These are phyloP conservation scores for Brassica balearica DNA, from an alignment of 441 rosid species.

Conservation along the genomic window DNA sequence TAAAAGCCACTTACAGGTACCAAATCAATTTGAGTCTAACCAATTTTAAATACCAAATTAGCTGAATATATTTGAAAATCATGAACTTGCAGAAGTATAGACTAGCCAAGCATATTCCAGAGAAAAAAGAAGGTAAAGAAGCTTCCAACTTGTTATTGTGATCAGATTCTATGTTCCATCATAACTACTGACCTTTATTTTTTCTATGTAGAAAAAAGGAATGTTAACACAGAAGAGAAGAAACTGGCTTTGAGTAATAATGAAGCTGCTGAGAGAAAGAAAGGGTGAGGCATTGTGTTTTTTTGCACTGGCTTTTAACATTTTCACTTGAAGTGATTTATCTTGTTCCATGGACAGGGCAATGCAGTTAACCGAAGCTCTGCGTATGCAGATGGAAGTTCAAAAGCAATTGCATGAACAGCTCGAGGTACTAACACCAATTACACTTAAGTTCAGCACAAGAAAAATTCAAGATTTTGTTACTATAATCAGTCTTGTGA, in stretches of 20 bases:
- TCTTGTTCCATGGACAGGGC: conserved; percentile 48
- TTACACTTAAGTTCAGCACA: neutral
- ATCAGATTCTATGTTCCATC: too few species aligned
- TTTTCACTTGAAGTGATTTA: conserved; percentile 13
- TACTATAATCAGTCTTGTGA: neutral
- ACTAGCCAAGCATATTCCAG: conserved; percentile 78
- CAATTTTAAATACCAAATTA: neutral
- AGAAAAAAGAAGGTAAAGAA: conserved; percentile 78
- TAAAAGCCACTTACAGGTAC: conserved; percentile 94
- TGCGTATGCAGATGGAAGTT: conserved; percentile 92
- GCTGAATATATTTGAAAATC: neutral
- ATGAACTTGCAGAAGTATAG: conserved; percentile 79
- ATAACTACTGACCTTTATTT: conserved; percentile 2
- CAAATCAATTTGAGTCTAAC: conserved; percentile 21
- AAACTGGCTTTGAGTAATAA: conserved; percentile 50
- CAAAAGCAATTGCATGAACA: conserved; percentile 93
- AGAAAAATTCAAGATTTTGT: neutral
- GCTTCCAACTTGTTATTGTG: conserved; percentile 11
- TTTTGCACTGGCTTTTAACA: conserved; percentile 19
- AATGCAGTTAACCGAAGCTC: conserved; percentile 67
- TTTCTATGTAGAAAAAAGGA: conserved; percentile 53
- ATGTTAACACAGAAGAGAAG: conserved; percentile 63
- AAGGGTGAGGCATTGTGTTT: conserved; percentile 52
- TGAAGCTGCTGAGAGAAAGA: conserved; percentile 61
- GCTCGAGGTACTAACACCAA: conserved; percentile 64